Evolutionary conservation across 2,329 filamentous ascomycete genomes (phyloP).

Genomic region (Clonostachys rosea): DNA sequence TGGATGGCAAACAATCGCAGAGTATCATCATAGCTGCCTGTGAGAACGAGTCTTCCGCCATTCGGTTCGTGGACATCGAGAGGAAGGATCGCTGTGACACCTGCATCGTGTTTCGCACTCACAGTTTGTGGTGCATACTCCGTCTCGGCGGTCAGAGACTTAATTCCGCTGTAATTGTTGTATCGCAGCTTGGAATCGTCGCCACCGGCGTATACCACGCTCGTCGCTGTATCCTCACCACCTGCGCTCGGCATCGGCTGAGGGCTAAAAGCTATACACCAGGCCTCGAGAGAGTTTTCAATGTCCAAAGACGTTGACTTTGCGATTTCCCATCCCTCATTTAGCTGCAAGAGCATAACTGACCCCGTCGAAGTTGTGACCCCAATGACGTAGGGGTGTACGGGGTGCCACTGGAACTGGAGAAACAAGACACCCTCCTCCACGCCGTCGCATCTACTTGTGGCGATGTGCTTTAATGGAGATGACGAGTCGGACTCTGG

Average conservation of each 20-base stretch:
- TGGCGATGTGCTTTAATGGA: slow-evolving; percentile 32
- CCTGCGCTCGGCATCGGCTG: slow-evolving; percentile 3
- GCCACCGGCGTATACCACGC: slow-evolving; percentile 62
- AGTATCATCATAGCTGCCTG: slow-evolving; percentile 87
- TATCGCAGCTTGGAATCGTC: slow-evolving; percentile 66
- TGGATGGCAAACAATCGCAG: slow-evolving; percentile 62
- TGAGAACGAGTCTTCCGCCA: slow-evolving; percentile 59
- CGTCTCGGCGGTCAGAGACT: neutral
- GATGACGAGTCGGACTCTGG: slow-evolving; percentile 22
- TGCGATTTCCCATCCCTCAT: slow-evolving; percentile 31
- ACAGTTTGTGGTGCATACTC: slow-evolving; percentile 14
- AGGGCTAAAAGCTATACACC: slow-evolving; percentile 62
- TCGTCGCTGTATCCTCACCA: slow-evolving; percentile 1
- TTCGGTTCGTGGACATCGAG: slow-evolving; percentile 38
- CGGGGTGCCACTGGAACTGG: slow-evolving; percentile 70
- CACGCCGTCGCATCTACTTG: slow-evolving; percentile 41
- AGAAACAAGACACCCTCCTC: slow-evolving; percentile 61
- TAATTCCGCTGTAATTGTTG: slow-evolving; percentile 23
- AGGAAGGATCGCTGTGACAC: slow-evolving; percentile 82
- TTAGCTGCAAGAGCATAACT: slow-evolving; percentile 50
- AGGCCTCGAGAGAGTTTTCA: slow-evolving; percentile 62
- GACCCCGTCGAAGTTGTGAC: slow-evolving; percentile 67
- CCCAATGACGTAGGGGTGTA: slow-evolving; percentile 48
- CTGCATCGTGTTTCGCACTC: slow-evolving; percentile 64
- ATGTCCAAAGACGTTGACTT: slow-evolving; percentile 30